Conservation (phyloP, 805 yeast genomes). For the Barnettozyma sp. region DNA sequence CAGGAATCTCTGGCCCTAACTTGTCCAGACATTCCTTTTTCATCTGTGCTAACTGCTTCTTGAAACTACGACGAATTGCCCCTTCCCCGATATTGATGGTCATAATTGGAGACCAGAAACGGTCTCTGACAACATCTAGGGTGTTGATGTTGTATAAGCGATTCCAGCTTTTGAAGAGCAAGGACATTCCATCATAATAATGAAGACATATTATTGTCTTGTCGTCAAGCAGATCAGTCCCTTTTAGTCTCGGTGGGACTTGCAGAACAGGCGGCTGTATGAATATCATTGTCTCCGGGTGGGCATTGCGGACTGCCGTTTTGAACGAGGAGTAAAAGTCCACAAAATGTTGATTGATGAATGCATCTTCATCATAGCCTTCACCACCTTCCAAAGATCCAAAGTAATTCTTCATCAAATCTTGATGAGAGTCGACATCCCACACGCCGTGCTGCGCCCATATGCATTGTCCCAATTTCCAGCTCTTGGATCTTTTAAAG, state of each 20-base stretch:
- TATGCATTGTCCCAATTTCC: constrained; percentile 72
- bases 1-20: constrained; percentile 62
- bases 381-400: constrained; percentile 29
- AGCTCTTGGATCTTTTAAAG: constrained; percentile 54
- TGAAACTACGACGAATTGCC: constrained; percentile 66
- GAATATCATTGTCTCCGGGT: constrained; percentile 46
- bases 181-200: constrained; percentile 90
- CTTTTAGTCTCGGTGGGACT: constrained; percentile 60
- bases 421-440: constrained; percentile 36
- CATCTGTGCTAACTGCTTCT: constrained; percentile 61
- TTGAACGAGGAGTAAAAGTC: constrained; percentile 51
- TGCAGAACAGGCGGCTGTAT: constrained; percentile 80
- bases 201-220: constrained; percentile 79
- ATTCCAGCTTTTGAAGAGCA: constrained; percentile 90
- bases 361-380: constrained; percentile 42
- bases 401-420: constrained; percentile 50
- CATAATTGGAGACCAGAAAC: constrained; percentile 63
- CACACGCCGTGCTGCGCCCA: constrained; percentile 81
- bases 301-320: constrained; percentile 38
- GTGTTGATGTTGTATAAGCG: constrained; percentile 79
- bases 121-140: constrained; percentile 75
- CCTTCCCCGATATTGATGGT: constrained; percentile 78
- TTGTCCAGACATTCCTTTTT: constrained; percentile 52
- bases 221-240: constrained; percentile 44
- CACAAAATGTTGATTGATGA: constrained; percentile 59